These are phyloP conservation scores for Linnemannia schmuckeri DNA, from an alignment of 192 early-diverging fungal species.

Conservation along the genomic window DNA sequence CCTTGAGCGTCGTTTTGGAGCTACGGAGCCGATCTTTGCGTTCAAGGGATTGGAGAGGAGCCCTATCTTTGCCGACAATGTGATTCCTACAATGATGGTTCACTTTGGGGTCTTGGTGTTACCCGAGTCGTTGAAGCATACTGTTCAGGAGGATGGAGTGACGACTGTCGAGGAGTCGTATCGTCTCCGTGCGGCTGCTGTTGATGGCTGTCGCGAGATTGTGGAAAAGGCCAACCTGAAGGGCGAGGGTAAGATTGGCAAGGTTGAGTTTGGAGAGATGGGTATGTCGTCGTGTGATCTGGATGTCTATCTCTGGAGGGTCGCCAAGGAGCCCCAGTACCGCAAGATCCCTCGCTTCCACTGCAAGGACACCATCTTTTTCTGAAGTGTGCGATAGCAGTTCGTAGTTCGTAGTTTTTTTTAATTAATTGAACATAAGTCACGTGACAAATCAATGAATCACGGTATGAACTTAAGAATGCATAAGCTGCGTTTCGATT, in stretches of 20 bases:
- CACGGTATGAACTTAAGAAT: not conserved
- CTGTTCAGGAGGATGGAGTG: constrained; percentile 62
- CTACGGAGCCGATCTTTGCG: constrained; percentile 66
- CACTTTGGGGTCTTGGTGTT: constrained; percentile 66
- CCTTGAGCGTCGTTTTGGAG: constrained; percentile 71
- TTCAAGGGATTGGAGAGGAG: constrained; percentile 75
- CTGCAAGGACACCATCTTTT: constrained; percentile 77
- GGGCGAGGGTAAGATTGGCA: constrained; percentile 41
- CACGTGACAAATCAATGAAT: constrained; percentile 6
- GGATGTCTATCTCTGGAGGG: constrained; percentile 80
- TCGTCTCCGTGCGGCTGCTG: constrained; percentile 77
- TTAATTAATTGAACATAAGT: not conserved
- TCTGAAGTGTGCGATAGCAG: constrained; percentile 53
- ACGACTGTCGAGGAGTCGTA: constrained; percentile 65
- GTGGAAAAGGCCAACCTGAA: constrained; percentile 54
- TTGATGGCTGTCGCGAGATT: constrained; percentile 73
- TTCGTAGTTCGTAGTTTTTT: not conserved
- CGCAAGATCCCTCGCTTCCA: constrained; percentile 68
- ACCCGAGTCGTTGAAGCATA: constrained; percentile 61
- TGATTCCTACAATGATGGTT: constrained; percentile 76
- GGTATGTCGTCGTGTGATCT: constrained; percentile 64
- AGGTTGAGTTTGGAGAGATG: constrained; percentile 28
- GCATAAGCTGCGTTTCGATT: constrained; percentile 42
- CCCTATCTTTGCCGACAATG: constrained; percentile 84
- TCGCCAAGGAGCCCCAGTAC: constrained; percentile 77